phyloP scores from a whole-genome alignment of 73 alveolate genomes.

The Effrenium voratum region DNA sequence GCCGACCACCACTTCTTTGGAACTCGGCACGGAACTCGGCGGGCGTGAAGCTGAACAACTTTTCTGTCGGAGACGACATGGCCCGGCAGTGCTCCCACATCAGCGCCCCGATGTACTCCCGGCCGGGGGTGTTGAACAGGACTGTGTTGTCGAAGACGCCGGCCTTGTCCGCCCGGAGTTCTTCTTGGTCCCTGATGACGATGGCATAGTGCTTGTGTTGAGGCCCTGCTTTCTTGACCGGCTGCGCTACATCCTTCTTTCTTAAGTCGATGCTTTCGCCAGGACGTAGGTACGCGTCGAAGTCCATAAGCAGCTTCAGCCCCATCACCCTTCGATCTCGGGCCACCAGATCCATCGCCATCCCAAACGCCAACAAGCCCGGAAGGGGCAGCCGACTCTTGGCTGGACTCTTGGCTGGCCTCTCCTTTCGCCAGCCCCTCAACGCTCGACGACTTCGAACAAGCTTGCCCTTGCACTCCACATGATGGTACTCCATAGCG shows the following conservation, averaged over 20 bases:
- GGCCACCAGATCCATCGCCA: not conserved
- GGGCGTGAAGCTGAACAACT: not conserved
- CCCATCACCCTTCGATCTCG: not conserved
- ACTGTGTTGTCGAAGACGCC: constrained; percentile 58
- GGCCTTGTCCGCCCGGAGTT: constrained; percentile 3
- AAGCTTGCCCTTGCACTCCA: not conserved
- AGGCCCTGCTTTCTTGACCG: not conserved
- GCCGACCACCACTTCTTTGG: not conserved
- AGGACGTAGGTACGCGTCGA: constrained; percentile 44
- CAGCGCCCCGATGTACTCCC: not conserved
- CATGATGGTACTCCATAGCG: not conserved
- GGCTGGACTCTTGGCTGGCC: not conserved
- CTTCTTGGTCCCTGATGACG: not conserved
- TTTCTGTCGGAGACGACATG: not conserved
- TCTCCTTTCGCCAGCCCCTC: constrained; percentile 37
- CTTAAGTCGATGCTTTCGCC: not conserved
- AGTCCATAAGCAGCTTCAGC: not conserved
- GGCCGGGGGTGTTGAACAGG: not conserved
- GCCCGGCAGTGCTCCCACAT: not conserved
- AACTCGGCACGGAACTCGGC: not conserved
- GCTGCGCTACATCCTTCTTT: not conserved
- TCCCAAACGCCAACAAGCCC: not conserved
- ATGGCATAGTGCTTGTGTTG: not conserved
- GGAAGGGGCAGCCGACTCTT: constrained; percentile 24
- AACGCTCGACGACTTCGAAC: not conserved